A percentile compares a stretch with the other conserved stretches of the same genome.
Evolutionary conservation across 257 asterid genomes (phyloP).

Genomic region (Jasminum sambac): DNA sequence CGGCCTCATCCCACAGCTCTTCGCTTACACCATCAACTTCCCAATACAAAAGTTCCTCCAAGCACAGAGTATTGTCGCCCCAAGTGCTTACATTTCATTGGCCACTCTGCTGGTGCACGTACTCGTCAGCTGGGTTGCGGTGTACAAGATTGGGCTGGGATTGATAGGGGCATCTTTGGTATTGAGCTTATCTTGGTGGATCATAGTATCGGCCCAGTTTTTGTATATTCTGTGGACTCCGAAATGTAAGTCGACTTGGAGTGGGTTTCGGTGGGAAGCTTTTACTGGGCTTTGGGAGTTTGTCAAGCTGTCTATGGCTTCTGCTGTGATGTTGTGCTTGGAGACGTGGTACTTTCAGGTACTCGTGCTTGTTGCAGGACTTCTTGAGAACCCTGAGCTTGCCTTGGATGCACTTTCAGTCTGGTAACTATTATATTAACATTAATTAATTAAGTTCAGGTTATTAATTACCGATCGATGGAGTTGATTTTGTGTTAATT

Average conservation of each 20-base stretch:
- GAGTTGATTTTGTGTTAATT: background rate
- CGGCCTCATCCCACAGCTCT: slow-evolving; percentile 66
- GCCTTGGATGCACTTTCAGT: slow-evolving; percentile 52
- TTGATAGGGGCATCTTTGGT: slow-evolving; percentile 50
- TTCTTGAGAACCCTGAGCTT: slow-evolving; percentile 55
- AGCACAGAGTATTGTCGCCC: slow-evolving; percentile 55
- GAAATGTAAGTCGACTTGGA: slow-evolving; percentile 55
- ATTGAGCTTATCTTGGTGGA: slow-evolving; percentile 67
- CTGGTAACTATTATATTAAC: slow-evolving; percentile 30
- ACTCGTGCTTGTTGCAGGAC: slow-evolving; percentile 46
- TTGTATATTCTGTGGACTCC: slow-evolving; percentile 37
- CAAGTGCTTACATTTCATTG: slow-evolving; percentile 52
- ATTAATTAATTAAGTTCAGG: too few relatives aligned
- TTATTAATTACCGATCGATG: too few relatives aligned
- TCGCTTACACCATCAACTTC: slow-evolving; percentile 52
- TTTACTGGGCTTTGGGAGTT: slow-evolving; percentile 50
- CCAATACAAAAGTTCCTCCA: slow-evolving; percentile 67
- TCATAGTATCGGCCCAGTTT: slow-evolving; percentile 47
- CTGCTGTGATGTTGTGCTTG: slow-evolving; percentile 71
- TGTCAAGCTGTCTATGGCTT: slow-evolving; percentile 52
- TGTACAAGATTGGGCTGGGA: slow-evolving; percentile 45
- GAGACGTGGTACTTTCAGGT: slow-evolving; percentile 70
- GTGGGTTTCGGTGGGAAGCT: slow-evolving; percentile 53
- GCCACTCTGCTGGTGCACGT: slow-evolving; percentile 50
- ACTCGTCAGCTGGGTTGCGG: slow-evolving; percentile 40